These are phyloP conservation scores for Hermanozyma aechmeae DNA, from an alignment of 805 yeast species.

Conservation along the genomic window DNA sequence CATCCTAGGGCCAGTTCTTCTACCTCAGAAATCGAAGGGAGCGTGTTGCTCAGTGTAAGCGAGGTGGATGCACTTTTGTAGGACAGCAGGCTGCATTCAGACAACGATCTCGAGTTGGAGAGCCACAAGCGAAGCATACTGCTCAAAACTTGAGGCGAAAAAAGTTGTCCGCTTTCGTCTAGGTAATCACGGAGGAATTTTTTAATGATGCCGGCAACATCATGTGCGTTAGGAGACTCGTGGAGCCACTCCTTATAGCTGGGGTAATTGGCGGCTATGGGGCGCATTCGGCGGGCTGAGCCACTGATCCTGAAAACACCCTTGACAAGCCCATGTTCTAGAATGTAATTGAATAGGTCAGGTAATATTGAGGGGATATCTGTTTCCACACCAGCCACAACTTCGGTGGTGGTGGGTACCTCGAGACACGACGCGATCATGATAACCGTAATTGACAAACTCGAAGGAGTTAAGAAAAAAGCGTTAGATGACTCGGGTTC, in stretches of 20 bases:
- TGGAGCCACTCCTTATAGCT: constrained; percentile 12
- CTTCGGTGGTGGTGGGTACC: not conserved
- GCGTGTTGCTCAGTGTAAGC: not conserved
- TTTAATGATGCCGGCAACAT: constrained; percentile 19
- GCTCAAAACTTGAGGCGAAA: constrained; percentile 2
- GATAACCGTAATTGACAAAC: too few relatives aligned
- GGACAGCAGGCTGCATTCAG: constrained; percentile 4
- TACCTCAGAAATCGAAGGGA: constrained; percentile 1
- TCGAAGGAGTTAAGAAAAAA: too few relatives aligned
- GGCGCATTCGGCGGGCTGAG: constrained; percentile 15
- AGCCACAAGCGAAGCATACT: constrained; percentile 5
- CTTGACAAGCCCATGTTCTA: constrained; percentile 12
- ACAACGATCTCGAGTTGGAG: constrained; percentile 1
- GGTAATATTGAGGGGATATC: constrained; percentile 13
- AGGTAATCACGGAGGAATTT: constrained; percentile 11
- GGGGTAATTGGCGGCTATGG: constrained; percentile 11
- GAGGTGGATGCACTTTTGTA: constrained; percentile 5
- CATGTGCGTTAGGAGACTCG: constrained; percentile 12
- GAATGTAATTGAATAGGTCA: constrained; percentile 13
- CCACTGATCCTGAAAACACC: constrained; percentile 25
- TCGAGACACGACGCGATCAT: too few relatives aligned
- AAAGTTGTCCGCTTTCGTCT: constrained; percentile 7
- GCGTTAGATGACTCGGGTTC: too few relatives aligned
- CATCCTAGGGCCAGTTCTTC: too few relatives aligned
- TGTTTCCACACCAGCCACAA: constrained; percentile 1